Conservation (phyloP, 345 rosid species). For the Turritis glabra region DNA sequence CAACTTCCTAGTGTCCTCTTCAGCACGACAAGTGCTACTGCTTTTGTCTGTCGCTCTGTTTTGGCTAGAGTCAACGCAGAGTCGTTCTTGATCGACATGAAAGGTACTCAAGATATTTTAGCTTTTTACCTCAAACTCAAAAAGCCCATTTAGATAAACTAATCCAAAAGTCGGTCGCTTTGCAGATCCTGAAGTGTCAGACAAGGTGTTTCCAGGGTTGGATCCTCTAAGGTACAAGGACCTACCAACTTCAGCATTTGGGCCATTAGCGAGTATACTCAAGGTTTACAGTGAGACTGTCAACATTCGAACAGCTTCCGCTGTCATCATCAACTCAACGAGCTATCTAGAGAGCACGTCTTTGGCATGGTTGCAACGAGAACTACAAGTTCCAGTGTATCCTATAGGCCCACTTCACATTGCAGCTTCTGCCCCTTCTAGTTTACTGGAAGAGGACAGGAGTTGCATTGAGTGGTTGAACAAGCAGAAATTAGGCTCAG, state of each 20-base stretch:
- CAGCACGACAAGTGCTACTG: slow-evolving; percentile 39
- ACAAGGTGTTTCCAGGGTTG: slow-evolving; percentile 31
- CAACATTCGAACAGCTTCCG: slow-evolving; percentile 34
- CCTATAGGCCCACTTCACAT: slow-evolving; percentile 39
- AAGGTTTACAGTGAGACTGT: slow-evolving; percentile 15
- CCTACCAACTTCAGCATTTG: slow-evolving; percentile 37
- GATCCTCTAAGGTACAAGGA: slow-evolving; percentile 42
- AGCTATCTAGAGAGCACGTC: slow-evolving; percentile 35
- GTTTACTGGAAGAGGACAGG: slow-evolving; percentile 45
- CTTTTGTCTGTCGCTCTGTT: slow-evolving; percentile 36
- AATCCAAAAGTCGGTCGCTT: not conserved
- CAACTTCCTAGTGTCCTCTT: slow-evolving; percentile 37
- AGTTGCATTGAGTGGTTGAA: slow-evolving; percentile 56
- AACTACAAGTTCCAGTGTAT: slow-evolving; percentile 39
- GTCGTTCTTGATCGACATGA: slow-evolving; percentile 24
- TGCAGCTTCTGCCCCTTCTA: slow-evolving; percentile 32
- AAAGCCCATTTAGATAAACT: not conserved
- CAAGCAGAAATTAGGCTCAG: slow-evolving; percentile 45
- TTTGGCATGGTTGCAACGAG: slow-evolving; percentile 27
- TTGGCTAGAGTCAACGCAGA: slow-evolving; percentile 22
- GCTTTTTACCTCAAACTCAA: not conserved
- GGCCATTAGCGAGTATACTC: slow-evolving; percentile 28
- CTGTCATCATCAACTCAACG: slow-evolving; percentile 38
- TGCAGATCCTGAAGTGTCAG: slow-evolving; percentile 18
- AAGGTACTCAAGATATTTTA: slow-evolving; percentile 28